Base-by-base conservation (phyloP, 2,329 filamentous ascomycete species). In the Fusarium sublunatum region DNA sequence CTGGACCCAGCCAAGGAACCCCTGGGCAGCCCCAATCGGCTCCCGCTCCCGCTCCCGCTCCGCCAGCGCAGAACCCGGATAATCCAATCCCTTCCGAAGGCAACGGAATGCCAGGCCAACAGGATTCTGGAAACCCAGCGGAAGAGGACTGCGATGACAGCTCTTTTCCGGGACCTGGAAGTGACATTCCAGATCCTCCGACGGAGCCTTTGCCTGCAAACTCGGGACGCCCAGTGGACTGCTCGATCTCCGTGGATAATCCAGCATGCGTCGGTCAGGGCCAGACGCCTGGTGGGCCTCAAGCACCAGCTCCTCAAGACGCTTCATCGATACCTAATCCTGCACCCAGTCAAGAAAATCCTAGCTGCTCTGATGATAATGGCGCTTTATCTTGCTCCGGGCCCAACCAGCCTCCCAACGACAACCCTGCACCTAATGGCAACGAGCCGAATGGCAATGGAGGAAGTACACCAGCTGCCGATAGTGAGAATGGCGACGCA, bases 111-210 rank as follows among this genome's bases (percentile, higher is more conserved):
- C 35, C 34, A 40, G 41, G 36, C 13, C 32, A 55, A 31, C 25
- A 26, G 12, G 22, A 19, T 7, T 10, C 15, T n/a, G 29, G 28
- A 31, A 24, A 6, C 8, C 12, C 15, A 31, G 7, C 44, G 15
- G 52, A 46, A 22, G 59, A 63, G 22, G 40, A 61, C 25, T 58
- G 54, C 5, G 46, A 58, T 7, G 42, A 58, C 26, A 45, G 19
- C 10, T 5, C 31, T 42, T 13, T 36, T 29, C 15, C 24, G n/a
- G 38, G 7, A 8, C 28, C 35, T 24, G 39, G 48, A 19, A 28
- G 49, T 36, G 44, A n/a, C 5, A 19, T 35, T 35, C 22, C 42
- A 28, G 34, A 36, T 22, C 24, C 34, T 42, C 36, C 38, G 8
- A 28, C 36, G 11, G 32, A 15, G 19, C 24, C 36, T 6, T 31